These are phyloP conservation scores for Mortierella polycephala DNA, from an alignment of 371 early-diverging fungal species.

Conservation along the genomic window DNA sequence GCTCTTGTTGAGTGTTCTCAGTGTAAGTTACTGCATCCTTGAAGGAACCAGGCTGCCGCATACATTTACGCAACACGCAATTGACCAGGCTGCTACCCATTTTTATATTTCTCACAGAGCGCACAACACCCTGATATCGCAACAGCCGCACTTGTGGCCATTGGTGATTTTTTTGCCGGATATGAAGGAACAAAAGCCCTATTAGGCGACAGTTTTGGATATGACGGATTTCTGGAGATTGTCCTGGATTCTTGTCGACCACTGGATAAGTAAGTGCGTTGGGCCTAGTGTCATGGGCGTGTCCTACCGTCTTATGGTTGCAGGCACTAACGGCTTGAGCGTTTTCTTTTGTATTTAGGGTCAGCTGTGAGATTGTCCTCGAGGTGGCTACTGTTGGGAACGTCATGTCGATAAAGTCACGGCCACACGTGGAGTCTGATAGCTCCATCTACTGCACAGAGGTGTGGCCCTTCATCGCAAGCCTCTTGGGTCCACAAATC, in stretches of 20 bases:
- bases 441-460: conserved; percentile 52
- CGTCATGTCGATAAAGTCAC: conserved; percentile 46
- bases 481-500: conserved; percentile 30
- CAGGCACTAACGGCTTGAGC: not conserved
- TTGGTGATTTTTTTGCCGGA: conserved; percentile 58
- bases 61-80: not conserved
- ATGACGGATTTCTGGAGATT: conserved; percentile 57
- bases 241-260: conserved; percentile 53
- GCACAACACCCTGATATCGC: conserved; percentile 55
- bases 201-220: conserved; percentile 53
- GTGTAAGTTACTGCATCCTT: conserved; percentile 20
- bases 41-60: not conserved
- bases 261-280: conserved; percentile 51
- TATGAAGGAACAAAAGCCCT: conserved; percentile 53
- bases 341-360: conserved; percentile 13
- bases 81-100: not conserved
- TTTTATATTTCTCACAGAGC: conserved; percentile 19
- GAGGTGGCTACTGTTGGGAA: conserved; percentile 59
- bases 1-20: conserved; percentile 40
- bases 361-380: conserved; percentile 54
- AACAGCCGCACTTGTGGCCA: conserved; percentile 56
- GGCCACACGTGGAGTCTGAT: conserved; percentile 47
- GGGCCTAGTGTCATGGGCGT: not conserved
- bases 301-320: not conserved
- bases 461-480: conserved; percentile 55